Conservation (phyloP, 2,329 filamentous ascomycete species). For the Aspergillus clavatus region DNA sequence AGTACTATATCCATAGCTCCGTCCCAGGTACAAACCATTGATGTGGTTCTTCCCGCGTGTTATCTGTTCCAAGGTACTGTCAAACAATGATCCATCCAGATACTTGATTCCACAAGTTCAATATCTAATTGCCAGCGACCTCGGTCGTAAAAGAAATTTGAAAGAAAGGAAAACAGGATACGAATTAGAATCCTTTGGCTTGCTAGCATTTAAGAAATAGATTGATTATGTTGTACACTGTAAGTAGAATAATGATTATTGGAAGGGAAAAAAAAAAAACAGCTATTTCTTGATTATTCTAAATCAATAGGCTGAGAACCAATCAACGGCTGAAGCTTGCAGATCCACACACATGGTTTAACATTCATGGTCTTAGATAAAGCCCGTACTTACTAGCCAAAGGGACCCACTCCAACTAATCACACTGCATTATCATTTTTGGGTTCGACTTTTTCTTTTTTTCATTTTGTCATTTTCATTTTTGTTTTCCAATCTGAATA, state of each 20-base stretch:
- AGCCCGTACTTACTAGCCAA: not conserved
- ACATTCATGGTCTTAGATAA: not conserved
- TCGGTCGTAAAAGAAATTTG: not conserved
- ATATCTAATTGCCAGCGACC: no score
- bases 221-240: no score
- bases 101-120: no score
- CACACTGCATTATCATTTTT: no score
- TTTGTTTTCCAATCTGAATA: not conserved
- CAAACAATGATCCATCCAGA: not conserved
- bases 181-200: no score
- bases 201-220: no score
- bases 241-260: no score
- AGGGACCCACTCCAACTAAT: not conserved
- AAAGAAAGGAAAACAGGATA: not conserved
- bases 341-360: not conserved
- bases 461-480: not conserved
- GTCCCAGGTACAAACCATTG: no score
- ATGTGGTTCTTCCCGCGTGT: not conserved
- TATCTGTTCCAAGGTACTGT: not conserved
- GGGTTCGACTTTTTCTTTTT: no score
- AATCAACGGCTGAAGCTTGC: not conserved
- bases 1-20: no score
- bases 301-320: not conserved
- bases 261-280: not conserved
- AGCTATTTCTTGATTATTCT: no score